Base-by-base conservation (phyloP, 257 asterid genomes). In the Solanum ossicruentum region DNA sequence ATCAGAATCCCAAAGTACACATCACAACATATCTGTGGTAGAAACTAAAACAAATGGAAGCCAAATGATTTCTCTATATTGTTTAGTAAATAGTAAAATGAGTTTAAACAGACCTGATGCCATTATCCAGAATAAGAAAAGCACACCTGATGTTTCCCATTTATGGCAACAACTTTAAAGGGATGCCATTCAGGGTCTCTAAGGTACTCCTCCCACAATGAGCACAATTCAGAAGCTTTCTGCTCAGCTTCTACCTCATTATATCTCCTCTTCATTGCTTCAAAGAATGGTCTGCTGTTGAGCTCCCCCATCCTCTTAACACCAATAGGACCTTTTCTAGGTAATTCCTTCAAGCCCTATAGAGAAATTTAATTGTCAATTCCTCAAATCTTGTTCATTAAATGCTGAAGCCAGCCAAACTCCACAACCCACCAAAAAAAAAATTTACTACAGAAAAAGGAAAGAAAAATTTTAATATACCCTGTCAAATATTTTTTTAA, bases 171-270 rank as follows among this genome's bases (percentile, higher is more conserved):
- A 84, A 95, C 97, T 85, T 86, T 92, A 52, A 92, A 80, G 82
- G 98, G 99, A 89, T 96, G 98, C 99, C 99, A 96, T 83, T 86
- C 97, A 20, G 98, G 96, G 89, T 96, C 95, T 86, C 95, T 90
- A 57, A 96, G 99, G 92, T 95, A 92, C 88, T 96, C 99, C 88
- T 95, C 95, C 98, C 97, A 96, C 83, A 95, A 84, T 2, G 97
- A 92, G 92, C 95, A 92, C 89, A 96, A 73, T 56, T 96, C 98
- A 15, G 93, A 88, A 23, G 98, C 98, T 89, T 85, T 93, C 85
- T 95, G 97, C 83, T 93, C 93, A 45, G 97, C 97, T 86, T 93
- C 97, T 17, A 85, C 86, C 65, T 93, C 97, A 47, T 66, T 86
- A 79, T 96, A 93, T 85, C 87, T 95, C 87, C 70, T 88, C 84